A percentile compares a stretch with the other conserved stretches of the same genome.
These are phyloP conservation scores for Glycyrrhiza uralensis DNA, from an alignment of 306 rosid genomes.

Conservation along the genomic window DNA sequence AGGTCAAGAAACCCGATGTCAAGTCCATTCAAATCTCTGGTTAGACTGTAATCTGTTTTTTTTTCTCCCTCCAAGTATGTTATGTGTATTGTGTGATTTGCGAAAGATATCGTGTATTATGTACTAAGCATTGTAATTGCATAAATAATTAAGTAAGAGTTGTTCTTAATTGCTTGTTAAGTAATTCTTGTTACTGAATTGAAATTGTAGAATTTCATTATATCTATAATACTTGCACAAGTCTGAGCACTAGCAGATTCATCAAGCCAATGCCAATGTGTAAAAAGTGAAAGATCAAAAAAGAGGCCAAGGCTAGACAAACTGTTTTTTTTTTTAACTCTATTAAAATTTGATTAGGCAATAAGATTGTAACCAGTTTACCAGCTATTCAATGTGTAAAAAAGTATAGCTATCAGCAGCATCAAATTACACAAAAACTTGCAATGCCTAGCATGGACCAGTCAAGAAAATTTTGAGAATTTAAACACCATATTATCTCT, in stretches of 20 bases:
- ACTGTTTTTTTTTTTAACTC: too few species aligned
- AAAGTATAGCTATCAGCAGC: too few species aligned
- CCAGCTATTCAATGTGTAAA: background rate
- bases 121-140: background rate
- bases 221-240: background rate
- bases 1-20: conserved; percentile 27
- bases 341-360: too few species aligned
- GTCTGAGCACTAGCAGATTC: background rate
- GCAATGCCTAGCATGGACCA: background rate
- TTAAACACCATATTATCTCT: too few species aligned
- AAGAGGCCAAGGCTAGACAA: too few species aligned
- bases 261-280: background rate
- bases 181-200: too few species aligned
- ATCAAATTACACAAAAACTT: too few species aligned
- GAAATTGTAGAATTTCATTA: background rate
- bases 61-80: too few species aligned
- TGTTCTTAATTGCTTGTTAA: background rate
- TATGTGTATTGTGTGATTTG: too few species aligned
- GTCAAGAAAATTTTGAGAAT: too few species aligned
- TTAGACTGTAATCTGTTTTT: too few species aligned
- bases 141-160: background rate
- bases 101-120: background rate
- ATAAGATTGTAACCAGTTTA: background rate
- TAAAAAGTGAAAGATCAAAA: background rate
- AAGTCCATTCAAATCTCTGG: conserved; percentile 35